phyloP scores from a whole-genome alignment of 2,329 filamentous ascomycete species.

The Ophiostoma ulmi region DNA sequence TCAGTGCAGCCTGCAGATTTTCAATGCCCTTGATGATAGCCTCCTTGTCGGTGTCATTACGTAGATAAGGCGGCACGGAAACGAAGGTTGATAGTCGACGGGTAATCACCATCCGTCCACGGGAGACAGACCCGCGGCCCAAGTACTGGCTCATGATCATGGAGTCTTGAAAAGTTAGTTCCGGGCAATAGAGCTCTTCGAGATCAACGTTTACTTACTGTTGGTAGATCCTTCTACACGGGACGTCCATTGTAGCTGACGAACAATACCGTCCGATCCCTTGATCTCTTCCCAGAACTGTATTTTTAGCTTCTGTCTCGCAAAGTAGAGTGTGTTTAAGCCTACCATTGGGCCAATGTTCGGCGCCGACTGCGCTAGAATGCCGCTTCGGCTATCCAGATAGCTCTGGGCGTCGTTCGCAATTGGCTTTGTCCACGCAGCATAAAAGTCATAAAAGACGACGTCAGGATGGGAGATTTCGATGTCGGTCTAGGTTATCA shows the following conservation, averaged over 20 bases:
- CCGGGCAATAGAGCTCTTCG: too few species aligned
- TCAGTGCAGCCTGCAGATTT: neutral
- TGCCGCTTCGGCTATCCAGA: neutral
- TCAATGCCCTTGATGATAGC: neutral
- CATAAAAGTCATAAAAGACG: neutral
- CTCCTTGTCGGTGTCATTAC: neutral
- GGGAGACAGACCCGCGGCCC: neutral
- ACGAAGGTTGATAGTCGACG: neutral
- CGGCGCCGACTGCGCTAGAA: neutral
- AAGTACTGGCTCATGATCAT: slow-evolving; percentile 6
- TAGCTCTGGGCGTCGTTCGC: neutral
- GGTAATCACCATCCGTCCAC: neutral
- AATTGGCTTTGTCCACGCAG: slow-evolving; percentile 1
- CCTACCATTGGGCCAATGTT: neutral
- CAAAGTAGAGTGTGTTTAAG: neutral
- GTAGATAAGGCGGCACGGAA: neutral
- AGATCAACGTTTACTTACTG: neutral
- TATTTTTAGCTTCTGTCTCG: neutral
- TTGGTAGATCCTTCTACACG: neutral
- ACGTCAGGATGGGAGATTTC: neutral
- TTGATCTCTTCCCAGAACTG: neutral
- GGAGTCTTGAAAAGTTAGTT: neutral
- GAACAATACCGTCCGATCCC: neutral
- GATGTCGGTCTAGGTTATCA: neutral
- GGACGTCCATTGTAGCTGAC: neutral